Evolutionary conservation across 345 rosid species (phyloP).

Genomic region (Rhodomyrtus tomentosa): DNA sequence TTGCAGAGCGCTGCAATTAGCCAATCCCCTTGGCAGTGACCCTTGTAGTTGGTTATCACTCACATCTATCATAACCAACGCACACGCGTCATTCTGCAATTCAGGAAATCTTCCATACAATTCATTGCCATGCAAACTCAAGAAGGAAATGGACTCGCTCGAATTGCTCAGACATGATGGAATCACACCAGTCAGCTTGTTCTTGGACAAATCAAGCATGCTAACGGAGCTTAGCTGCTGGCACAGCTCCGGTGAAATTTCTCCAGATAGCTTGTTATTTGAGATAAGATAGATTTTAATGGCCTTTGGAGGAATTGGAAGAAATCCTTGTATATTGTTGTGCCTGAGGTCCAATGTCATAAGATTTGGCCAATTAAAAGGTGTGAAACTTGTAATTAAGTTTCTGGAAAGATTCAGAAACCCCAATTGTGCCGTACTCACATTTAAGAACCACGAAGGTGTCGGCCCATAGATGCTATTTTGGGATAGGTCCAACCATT

Average conservation of each 20-base stretch:
- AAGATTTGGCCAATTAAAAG: not conserved
- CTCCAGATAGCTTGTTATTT: not conserved
- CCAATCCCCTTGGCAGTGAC: not conserved
- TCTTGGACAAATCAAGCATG: conserved; percentile 4
- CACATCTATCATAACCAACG: not conserved
- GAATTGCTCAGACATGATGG: not conserved
- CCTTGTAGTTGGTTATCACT: not conserved
- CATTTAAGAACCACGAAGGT: not conserved
- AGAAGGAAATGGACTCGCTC: accelerated
- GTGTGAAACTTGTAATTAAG: not conserved
- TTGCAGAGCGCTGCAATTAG: not conserved
- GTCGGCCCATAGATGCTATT: conserved; percentile 5
- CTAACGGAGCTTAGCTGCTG: not conserved
- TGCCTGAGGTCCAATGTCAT: not conserved
- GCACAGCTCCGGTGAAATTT: not conserved
- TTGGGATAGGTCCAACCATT: not conserved
- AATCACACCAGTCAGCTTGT: not conserved
- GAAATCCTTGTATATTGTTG: conserved; percentile 3
- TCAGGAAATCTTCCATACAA: conserved; percentile 1
- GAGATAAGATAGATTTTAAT: not conserved
- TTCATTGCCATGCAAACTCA: not conserved
- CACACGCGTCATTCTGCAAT: accelerated
- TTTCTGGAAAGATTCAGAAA: not conserved
- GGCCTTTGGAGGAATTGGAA: not conserved
- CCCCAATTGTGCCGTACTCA: accelerated